A percentile compares a stretch with the other conserved stretches of the same genome.
Evolutionary conservation across 1,139 yeast species (phyloP).

Genomic region (Kodamaea alishanica): DNA sequence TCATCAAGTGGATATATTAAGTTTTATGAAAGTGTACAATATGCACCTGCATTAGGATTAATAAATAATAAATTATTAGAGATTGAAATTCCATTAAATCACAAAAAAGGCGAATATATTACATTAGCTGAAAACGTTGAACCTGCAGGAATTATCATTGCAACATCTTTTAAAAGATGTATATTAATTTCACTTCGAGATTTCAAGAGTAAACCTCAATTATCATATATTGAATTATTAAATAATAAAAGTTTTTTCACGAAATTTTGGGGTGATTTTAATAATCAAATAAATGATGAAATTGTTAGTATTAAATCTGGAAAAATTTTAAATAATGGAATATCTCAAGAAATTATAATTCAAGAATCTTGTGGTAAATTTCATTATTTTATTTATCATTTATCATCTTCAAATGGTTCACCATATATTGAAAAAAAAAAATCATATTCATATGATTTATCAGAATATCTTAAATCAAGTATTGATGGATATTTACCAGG

Average conservation of each 20-base stretch:
- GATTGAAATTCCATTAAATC: slow-evolving; percentile 33
- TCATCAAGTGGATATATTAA: slow-evolving; percentile 52
- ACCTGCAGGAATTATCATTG: slow-evolving; percentile 69
- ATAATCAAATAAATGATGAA: slow-evolving; percentile 35
- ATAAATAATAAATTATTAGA: slow-evolving; percentile 42
- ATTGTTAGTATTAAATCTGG: slow-evolving; percentile 63
- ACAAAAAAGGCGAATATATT: slow-evolving; percentile 50
- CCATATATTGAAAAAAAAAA: slow-evolving; percentile 27
- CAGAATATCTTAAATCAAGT: slow-evolving; percentile 29
- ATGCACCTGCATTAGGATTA: slow-evolving; percentile 65
- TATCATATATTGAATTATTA: slow-evolving; percentile 37
- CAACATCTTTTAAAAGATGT: slow-evolving; percentile 71
- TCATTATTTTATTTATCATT: slow-evolving; percentile 30
- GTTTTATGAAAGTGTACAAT: slow-evolving; percentile 66
- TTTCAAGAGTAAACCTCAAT: slow-evolving; percentile 58
- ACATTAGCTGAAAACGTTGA: slow-evolving; percentile 60
- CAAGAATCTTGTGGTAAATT: slow-evolving; percentile 46
- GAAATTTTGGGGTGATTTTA: slow-evolving; percentile 21
- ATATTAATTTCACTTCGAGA: slow-evolving; percentile 64
- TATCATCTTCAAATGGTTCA: slow-evolving; percentile 29
- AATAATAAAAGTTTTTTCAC: slow-evolving; percentile 22
- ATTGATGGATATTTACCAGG: slow-evolving; percentile 42
- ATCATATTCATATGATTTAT: slow-evolving; percentile 29
- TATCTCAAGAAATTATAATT: slow-evolving; percentile 38
- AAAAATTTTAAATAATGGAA: slow-evolving; percentile 48